Base-by-base conservation (phyloP, 2,329 filamentous ascomycete genomes). In the Microsporum ferrugineum region DNA sequence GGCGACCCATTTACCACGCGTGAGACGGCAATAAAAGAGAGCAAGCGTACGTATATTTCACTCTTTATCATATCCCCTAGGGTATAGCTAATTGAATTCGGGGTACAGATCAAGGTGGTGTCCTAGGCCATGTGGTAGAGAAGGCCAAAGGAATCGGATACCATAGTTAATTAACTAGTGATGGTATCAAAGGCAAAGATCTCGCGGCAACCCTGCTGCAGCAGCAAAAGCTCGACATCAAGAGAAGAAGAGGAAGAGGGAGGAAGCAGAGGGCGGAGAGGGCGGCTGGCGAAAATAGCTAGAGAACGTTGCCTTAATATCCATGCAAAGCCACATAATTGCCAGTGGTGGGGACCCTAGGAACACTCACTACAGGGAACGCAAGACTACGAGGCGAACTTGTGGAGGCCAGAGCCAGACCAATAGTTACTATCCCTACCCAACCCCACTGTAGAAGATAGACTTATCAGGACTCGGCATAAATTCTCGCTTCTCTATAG, bases 71-170 rank as follows among this genome's bases (percentile, higher is more conserved):
- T 29, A n/a, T 27, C 27, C 3, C 12, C 10, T 39, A 12, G 14
- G 17, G 27, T 57, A 39, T 57, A 23, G 10, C 55, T 57, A 57
- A 57, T 43, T 27, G 34, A 17, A 41, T 39, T 57, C 14, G 55
- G 55, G 12, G 27, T 29, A 57, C 39, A 57, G 55, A 27, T 23
- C 55, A 57, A 57, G 55, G 55, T 23, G 55, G 55, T 27, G 55
- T 39, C 27, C 33, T 57, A 7, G 55, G 14, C 8, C 34, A 14
- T 23, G 38, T 33, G 10, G 14, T 39, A 29, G 7, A 1, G 31
- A 23, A 38, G 23, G 33, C 33, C 4, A 41, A 8, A 7, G n/a
- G 17, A 2, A 57, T 38, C 4, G 23, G 33, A 57, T 23, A 57
- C 55, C 8, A 29, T 57, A 29, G 31, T 39, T 23, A 23, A 23